phyloP scores from a whole-genome alignment of 768 basidiomycete species.

The Russula griseocarnosa region DNA sequence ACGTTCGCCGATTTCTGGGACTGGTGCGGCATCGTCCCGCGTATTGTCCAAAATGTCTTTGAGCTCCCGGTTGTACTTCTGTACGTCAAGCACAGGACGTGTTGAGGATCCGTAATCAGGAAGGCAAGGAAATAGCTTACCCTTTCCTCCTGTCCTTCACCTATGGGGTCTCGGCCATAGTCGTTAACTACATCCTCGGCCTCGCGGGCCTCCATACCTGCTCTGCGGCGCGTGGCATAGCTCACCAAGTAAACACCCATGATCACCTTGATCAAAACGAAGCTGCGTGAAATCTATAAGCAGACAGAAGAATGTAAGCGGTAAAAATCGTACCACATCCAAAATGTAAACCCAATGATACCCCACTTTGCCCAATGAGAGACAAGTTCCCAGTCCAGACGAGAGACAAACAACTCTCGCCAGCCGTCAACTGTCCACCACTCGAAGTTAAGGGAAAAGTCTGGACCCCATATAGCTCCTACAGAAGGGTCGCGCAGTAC shows the following conservation, averaged over 20 bases:
- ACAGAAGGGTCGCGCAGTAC: slow-evolving; percentile 26
- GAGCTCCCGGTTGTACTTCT: slow-evolving; percentile 82
- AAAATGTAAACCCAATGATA: slow-evolving; percentile 61
- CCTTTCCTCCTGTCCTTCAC: slow-evolving; percentile 84
- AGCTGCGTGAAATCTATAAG: slow-evolving; percentile 42
- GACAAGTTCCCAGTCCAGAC: slow-evolving; percentile 47
- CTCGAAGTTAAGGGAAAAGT: slow-evolving; percentile 44
- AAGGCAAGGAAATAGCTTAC: slow-evolving; percentile 39
- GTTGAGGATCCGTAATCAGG: not conserved
- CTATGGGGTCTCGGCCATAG: slow-evolving; percentile 86
- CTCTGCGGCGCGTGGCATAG: slow-evolving; percentile 70
- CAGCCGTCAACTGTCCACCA: slow-evolving; percentile 33
- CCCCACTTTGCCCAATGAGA: slow-evolving; percentile 58
- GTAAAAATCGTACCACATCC: slow-evolving; percentile 70
- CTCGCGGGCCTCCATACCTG: slow-evolving; percentile 74
- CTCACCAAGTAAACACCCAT: slow-evolving; percentile 83
- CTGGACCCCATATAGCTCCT: slow-evolving; percentile 32
- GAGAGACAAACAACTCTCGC: slow-evolving; percentile 29
- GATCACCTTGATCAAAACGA: slow-evolving; percentile 87
- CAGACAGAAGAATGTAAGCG: not conserved
- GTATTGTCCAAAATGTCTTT: slow-evolving; percentile 65
- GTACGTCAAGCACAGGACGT: not conserved
- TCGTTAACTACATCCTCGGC: slow-evolving; percentile 77
- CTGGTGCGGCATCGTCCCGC: slow-evolving; percentile 61
- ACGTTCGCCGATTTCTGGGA: slow-evolving; percentile 70